phyloP scores from a whole-genome alignment of 116 monocot species.

The Zostera marina region DNA sequence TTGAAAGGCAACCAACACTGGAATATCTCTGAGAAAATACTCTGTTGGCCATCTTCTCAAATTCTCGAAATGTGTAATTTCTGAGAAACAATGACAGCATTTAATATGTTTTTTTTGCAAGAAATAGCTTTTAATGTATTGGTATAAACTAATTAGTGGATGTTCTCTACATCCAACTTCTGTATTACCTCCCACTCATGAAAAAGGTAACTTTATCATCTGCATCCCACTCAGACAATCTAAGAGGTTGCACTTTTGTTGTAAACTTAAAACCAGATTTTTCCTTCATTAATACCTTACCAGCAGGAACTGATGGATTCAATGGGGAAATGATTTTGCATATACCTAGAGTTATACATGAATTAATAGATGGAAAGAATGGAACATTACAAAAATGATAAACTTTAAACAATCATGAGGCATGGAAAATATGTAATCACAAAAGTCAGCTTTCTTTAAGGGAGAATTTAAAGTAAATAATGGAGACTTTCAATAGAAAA shows the following conservation, averaged over 20 bases:
- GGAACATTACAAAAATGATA: background rate
- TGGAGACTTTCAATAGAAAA: background rate
- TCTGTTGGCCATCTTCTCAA: conserved; percentile 97
- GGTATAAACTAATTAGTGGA: background rate
- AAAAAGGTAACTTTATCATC: conserved; percentile 91
- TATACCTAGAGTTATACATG: conserved; percentile 26
- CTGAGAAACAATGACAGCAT: conserved; percentile 20
- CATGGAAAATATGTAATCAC: background rate
- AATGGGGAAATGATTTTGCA: conserved; percentile 93
- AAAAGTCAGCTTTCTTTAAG: background rate
- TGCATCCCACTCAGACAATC: conserved; percentile 74
- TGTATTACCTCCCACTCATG: conserved; percentile 78
- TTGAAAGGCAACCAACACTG: conserved; percentile 64
- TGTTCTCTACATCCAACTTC: background rate
- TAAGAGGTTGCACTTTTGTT: conserved; percentile 83
- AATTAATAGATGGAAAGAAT: background rate
- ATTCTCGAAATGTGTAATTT: conserved; percentile 88
- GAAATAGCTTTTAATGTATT: too few species aligned
- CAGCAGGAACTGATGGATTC: conserved; percentile 78
- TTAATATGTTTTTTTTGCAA: conserved; percentile 6
- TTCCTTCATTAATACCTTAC: conserved; percentile 91
- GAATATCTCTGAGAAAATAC: conserved; percentile 68
- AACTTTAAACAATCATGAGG: background rate
- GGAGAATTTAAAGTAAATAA: background rate
- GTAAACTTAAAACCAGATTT: conserved; percentile 83